phyloP scores from a whole-genome alignment of 345 rosid species.

The Linum trigynum region DNA sequence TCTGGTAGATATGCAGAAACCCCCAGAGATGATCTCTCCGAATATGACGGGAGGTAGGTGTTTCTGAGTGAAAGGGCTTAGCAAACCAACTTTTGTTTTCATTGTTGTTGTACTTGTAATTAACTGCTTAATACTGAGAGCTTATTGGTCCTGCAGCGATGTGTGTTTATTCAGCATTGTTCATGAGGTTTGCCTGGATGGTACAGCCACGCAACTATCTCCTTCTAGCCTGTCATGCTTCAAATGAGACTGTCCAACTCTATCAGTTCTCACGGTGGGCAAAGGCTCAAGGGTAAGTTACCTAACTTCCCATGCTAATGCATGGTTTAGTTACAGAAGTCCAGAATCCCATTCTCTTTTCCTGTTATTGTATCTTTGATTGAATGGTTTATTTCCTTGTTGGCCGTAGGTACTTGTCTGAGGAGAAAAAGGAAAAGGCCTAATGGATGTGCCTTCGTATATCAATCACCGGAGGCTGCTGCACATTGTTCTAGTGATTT shows the following conservation, averaged over 20 bases:
- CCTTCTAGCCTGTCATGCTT: constrained; percentile 87
- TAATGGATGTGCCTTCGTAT: not conserved
- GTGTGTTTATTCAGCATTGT: constrained; percentile 66
- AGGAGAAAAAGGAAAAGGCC: not conserved
- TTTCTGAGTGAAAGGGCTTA: not conserved
- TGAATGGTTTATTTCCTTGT: not conserved
- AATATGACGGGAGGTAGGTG: constrained; percentile 66
- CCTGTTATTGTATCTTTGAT: not conserved
- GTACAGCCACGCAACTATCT: constrained; percentile 77
- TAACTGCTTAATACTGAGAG: not conserved
- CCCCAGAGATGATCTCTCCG: constrained; percentile 91
- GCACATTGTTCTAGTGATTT: not conserved
- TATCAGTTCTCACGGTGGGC: constrained; percentile 92
- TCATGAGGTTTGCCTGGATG: constrained; percentile 95
- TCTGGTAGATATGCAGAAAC: constrained; percentile 76
- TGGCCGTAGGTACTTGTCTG: not conserved
- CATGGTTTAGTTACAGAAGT: no score
- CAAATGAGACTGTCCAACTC: constrained; percentile 92
- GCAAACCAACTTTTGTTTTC: not conserved
- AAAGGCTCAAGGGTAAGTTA: constrained; percentile 22
- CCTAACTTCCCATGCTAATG: not conserved
- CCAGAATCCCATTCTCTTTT: not conserved
- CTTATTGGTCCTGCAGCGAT: constrained; percentile 33
- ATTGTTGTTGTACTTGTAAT: not conserved
- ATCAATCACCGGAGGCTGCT: not conserved